Conservation (phyloP, 2,329 filamentous ascomycete genomes). For the Xylaria sp. region DNA sequence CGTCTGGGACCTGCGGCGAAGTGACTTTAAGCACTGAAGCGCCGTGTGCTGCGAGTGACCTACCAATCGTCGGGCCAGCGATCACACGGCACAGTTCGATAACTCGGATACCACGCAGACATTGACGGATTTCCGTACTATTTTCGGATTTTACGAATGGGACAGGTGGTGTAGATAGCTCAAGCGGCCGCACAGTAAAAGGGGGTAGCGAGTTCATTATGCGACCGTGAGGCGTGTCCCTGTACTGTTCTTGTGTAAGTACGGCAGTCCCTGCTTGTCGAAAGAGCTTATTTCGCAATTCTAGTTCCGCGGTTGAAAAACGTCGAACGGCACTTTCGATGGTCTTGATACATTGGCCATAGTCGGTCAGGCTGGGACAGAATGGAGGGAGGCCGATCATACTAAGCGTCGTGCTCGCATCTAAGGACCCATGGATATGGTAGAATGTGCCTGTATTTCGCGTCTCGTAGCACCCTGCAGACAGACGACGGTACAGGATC, state of each 20-base stretch:
- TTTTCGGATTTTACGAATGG: constrained; percentile 52
- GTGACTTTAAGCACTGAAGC: constrained; percentile 80
- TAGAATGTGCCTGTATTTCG: constrained; percentile 75
- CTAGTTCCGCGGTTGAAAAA: constrained; percentile 66
- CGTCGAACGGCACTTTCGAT: constrained; percentile 69
- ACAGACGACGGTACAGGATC: constrained; percentile 75
- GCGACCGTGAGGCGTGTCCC: constrained; percentile 64
- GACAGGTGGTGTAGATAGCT: constrained; percentile 60
- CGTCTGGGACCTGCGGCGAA: constrained; percentile 73
- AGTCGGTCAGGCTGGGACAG: constrained; percentile 69
- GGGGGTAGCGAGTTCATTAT: constrained; percentile 56
- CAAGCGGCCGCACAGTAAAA: constrained; percentile 63
- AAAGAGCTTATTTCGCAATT: constrained; percentile 65
- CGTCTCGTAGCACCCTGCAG: constrained; percentile 77
- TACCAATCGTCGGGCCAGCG: constrained; percentile 77
- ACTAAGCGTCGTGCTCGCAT: constrained; percentile 73
- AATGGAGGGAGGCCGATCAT: constrained; percentile 76
- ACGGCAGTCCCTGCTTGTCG: constrained; percentile 70
- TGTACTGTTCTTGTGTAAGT: constrained; percentile 69
- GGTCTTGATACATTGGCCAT: constrained; percentile 66
- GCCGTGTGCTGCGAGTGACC: constrained; percentile 79
- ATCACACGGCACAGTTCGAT: constrained; percentile 81
- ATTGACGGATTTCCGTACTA: constrained; percentile 48
- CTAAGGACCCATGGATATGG: constrained; percentile 79
- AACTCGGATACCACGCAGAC: constrained; percentile 73